phyloP scores from a whole-genome alignment of 768 basidiomycete species.

The Psilocybe sp. region DNA sequence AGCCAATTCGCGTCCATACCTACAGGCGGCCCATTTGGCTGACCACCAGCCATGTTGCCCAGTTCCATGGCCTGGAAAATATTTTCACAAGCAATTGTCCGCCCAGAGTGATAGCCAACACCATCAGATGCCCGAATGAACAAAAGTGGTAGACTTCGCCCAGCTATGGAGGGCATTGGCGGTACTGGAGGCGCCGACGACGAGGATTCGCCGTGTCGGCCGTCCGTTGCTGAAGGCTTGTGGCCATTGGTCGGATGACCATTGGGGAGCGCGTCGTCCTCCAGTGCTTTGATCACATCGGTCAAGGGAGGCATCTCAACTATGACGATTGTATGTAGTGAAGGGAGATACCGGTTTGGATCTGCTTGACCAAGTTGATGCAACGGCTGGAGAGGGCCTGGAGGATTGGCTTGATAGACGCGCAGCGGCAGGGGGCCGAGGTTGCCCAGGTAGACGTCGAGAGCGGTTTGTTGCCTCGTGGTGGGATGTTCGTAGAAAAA shows the following conservation, averaged over 20 bases:
- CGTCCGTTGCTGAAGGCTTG: slow-evolving; percentile 31
- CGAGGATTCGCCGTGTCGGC: slow-evolving; percentile 20
- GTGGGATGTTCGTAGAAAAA: slow-evolving; percentile 81
- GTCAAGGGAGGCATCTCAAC: slow-evolving; percentile 80
- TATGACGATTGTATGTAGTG: slow-evolving; percentile 77
- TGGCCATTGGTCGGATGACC: slow-evolving; percentile 30
- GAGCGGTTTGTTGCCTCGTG: slow-evolving; percentile 59
- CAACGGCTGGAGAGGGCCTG: slow-evolving; percentile 47
- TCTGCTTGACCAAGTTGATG: no score
- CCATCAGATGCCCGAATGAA: slow-evolving; percentile 83
- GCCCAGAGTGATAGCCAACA: slow-evolving; percentile 87
- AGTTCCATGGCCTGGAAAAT: slow-evolving; percentile 72
- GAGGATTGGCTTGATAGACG: slow-evolving; percentile 69
- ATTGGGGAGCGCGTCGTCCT: slow-evolving; percentile 60
- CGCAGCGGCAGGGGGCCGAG: slow-evolving; percentile 82
- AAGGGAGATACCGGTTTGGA: slow-evolving; percentile 23
- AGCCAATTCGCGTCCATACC: slow-evolving; percentile 67
- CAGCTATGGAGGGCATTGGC: slow-evolving; percentile 53
- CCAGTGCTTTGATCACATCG: slow-evolving; percentile 76
- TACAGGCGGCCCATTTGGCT: slow-evolving; percentile 41
- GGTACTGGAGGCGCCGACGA: slow-evolving; percentile 21
- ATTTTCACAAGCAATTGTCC: slow-evolving; percentile 81
- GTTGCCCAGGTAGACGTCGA: slow-evolving; percentile 88
- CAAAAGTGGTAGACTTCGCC: slow-evolving; percentile 71
- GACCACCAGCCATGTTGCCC: slow-evolving; percentile 43